Base-by-base conservation (phyloP, 257 asterid genomes). In the Parsonsia alboflavescens region DNA sequence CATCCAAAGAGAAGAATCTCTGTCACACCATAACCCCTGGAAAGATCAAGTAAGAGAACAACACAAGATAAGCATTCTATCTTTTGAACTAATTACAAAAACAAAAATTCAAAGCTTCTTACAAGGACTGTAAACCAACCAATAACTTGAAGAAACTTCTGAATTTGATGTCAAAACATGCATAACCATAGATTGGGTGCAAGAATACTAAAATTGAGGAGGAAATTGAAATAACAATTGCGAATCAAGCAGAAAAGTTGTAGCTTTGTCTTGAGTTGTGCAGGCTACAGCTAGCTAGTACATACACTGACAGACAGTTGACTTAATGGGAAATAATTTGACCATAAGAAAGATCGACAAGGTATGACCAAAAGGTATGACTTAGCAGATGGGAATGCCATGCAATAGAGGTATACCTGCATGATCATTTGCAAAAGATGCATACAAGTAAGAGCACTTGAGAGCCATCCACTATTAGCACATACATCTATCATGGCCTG, bases 401-500 rank as follows among this genome's bases (percentile, higher is more conserved):
- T 22, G 68, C 53, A 57, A 75, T 66, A 75, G 72, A 48, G 80
- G 68, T 77, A 44, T 87, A 94, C 99, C 99, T 94, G 99, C 96
- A 94, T 94, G 85, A 92, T 93, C 99, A 94, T 94, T 85, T 94
- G 99, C 85, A 92, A 82, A 74, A 94, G 91, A 86, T 80, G 89
- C 97, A 94, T 92, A 78, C 97, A 94, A 68, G 92, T 86, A 70
- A 92, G 79, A 61, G 97, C 84, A 84, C 97, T 92, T 46, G 93
- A 90, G 75, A 94, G 93, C 99, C 99, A 94, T 81, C 97, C 99
- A 44, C 99, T 94, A 84, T 94, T 94, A 33, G 97, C 97, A 83
- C 97, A 94, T 59, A 94, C 80, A 86, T 94, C 99, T 82, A 94
- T 94, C 99, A 94, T 94, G 79, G 97, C 99, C 91, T 94, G 99